Base-by-base conservation (phyloP, 202 grass and related monocot genomes). In the Bolboschoenoplectus hybrid region DNA sequence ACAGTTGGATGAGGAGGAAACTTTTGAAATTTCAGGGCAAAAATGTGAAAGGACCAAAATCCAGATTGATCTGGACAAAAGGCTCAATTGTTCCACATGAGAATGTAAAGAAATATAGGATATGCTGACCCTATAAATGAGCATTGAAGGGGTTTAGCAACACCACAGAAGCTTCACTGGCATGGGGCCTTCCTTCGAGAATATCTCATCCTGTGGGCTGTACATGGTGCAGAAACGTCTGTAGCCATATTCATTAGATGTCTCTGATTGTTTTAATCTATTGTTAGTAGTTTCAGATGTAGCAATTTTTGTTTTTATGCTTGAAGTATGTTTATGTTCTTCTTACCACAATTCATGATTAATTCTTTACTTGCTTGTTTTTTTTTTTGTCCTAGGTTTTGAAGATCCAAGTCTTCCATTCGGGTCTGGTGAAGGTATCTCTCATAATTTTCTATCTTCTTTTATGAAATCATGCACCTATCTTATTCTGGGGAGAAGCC, bases 381-480 rank as follows among this genome's bases (percentile, higher is more conserved):
- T 67, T 14, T 79, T 10, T 74, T 10, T 74, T 60, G 75, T 76
- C 88, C 12, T 90, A 98, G 97, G 91, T 84, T 94, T 96, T 90
- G 97, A 98, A 81, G 97, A 98, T 74, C 85, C 90, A 56, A 94
- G 81, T 84, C 91, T 94, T 91, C 92, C 92, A 55, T 98, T 91
- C 85, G 97, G 93, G 4, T 76, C 97, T 85, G 86, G 88, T 84
- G 97, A 98, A 94, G 97, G 97, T 98, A 94, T 46, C 87, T 53
- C 50, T 70, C 35, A 41, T 60, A 38, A n/a, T 10, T 75, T 40
- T 60, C 74, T 39, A 56, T 34, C 32, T 9, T 58, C 57, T 61
- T 20, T 17, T 79, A 4, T 44, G 43, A 43, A 58, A 79, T 38
- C 2, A 8, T 17, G 34, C 32, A 57, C 51, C 2, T 57, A 39